Evolutionary conservation across 768 basidiomycete genomes (phyloP), one percentile per base, ranked within the genome.

Genomic region (Xerocomellus dryophilus): DNA sequence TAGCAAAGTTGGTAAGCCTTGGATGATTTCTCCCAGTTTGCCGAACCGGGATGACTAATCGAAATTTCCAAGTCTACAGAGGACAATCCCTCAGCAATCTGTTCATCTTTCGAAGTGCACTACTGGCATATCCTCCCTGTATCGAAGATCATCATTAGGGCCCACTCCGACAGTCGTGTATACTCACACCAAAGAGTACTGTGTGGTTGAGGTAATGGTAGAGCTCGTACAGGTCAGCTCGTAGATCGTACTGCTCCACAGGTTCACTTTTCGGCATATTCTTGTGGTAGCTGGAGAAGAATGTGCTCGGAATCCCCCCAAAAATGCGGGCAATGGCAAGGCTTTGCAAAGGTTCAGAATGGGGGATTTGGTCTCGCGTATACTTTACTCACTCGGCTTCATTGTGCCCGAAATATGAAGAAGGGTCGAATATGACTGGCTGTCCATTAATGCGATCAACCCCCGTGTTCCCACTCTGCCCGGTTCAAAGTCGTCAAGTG

Each of bases 131-230:
- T 51, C 76, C 72, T 17, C 74, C 72, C 76, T 76, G 56, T 43
- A 31, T 42, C 4, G 17, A 53, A 35, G n/a, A 23, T 49, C 39
- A 29, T 46, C 15, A 51, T 34, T 8, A n/a, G 32, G 9, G 1
- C 10, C 18, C 36, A 9, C 9, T 3, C 20, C 9, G 7, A 14
- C 2, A 10, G 6, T 1, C 34, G 10, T 9, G 18, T 40, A 32
- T 9, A 74, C 85, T 73, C 64, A 90, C 89, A 54, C 87, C 87
- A 63, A 91, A 91, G 5, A 92, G 66, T 5, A 88, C 72, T 0
- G 89, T 88, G 62, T 92, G 90, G 61, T 92, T 92, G 58, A 91
- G 71, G 63, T 90, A 89, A 68, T 92, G 90, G 58, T 87, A 92
- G 25, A 91, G 69, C 66, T 89, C 81, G 59, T 92, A 91, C n/a